Percentiles rank a stretch among this genome's conserved stretches.
phyloP scores from a whole-genome alignment of 352 stramenopile genomes.

The Phytophthora pluvialis region DNA sequence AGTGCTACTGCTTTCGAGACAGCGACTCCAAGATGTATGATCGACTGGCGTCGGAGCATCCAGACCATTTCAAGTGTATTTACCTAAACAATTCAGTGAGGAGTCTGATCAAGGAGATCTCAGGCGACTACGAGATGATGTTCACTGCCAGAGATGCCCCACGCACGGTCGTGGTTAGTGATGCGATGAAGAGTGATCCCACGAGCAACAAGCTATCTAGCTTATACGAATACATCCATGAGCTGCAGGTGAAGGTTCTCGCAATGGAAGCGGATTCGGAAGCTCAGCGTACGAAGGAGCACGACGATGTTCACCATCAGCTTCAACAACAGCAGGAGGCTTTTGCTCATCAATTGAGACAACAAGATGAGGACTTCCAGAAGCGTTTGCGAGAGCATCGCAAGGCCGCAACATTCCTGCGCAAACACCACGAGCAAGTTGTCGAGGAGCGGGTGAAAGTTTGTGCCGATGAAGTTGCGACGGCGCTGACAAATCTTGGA shows the following conservation, averaged over 20 bases:
- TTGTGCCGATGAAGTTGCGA: conserved; percentile 19
- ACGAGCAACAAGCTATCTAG: conserved; percentile 12
- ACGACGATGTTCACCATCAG: conserved; percentile 15
- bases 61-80: conserved; percentile 19
- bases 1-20: conserved; percentile 32
- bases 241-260: conserved; percentile 21
- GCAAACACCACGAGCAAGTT: conserved; percentile 14
- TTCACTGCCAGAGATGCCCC: conserved; percentile 2
- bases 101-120: conserved; percentile 24
- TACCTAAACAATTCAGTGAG: conserved; percentile 24
- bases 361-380: conserved; percentile 20
- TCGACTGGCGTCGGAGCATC: conserved; percentile 11
- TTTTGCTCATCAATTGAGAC: conserved; percentile 16
- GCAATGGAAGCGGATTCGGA: conserved; percentile 14
- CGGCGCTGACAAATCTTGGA: conserved; percentile 11
- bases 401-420: conserved; percentile 3
- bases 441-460: conserved; percentile 19
- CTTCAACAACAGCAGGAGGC: conserved; percentile 22
- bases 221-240: conserved; percentile 26
- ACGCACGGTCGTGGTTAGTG: background rate
- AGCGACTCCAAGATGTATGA: conserved; percentile 16
- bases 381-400: conserved; percentile 14
- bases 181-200: background rate
- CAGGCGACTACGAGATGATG: conserved; percentile 13
- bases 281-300: conserved; percentile 11